These are phyloP conservation scores for Triangularia verruculosa DNA, from an alignment of 2,329 filamentous ascomycete genomes.

Conservation along the genomic window DNA sequence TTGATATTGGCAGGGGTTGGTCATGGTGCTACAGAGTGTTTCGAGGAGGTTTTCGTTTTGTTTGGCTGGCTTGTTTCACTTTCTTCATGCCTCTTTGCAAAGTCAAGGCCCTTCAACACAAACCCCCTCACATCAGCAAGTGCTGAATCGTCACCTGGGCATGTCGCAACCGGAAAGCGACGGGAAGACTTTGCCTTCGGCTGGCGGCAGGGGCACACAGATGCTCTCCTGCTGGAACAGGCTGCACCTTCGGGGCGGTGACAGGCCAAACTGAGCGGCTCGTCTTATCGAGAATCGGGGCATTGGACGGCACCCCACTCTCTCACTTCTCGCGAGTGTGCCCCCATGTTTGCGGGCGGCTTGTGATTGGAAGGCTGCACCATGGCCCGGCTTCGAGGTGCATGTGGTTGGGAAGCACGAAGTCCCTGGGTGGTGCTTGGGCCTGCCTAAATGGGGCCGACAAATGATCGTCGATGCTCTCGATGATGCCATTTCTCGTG, in stretches of 20 bases:
- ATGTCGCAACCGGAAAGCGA: background rate
- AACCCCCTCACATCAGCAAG: background rate
- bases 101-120: background rate
- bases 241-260: conserved; percentile 5
- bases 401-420: conserved; percentile 24
- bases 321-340: conserved; percentile 6
- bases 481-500: conserved; percentile 64
- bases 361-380: conserved; percentile 33
- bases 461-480: conserved; percentile 39
- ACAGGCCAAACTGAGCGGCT: conserved; percentile 21
- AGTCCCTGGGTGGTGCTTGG: conserved; percentile 3
- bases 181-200: conserved; percentile 18
- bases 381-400: conserved; percentile 11
- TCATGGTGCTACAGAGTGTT: conserved; percentile 6
- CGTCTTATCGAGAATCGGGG: conserved; percentile 26
- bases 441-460: conserved; percentile 36
- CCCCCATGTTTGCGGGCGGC: conserved; percentile 22
- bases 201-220: conserved; percentile 8
- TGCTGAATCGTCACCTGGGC: background rate
- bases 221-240: conserved; percentile 13
- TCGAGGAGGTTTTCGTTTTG: background rate
- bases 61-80: background rate
- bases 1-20: conserved; percentile 6
- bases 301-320: conserved; percentile 19
- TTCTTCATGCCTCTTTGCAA: background rate